Conservation (phyloP, 164 flowering plant species). For the Aristolochia californica region DNA sequence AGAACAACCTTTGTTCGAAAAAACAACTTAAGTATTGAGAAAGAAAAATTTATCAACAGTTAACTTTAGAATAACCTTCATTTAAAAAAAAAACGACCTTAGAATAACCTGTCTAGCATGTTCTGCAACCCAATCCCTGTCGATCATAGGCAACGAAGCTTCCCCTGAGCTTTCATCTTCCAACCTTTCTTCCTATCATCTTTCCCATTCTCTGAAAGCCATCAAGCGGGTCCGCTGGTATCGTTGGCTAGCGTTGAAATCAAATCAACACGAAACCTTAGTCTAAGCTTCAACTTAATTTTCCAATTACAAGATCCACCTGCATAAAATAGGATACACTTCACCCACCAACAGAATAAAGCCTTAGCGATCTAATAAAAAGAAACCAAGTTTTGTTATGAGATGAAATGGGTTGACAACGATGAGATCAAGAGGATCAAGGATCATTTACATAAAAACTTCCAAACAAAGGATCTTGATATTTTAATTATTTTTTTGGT, state of each 20-base stretch:
- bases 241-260: slow-evolving; percentile 75
- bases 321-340: slow-evolving; percentile 13
- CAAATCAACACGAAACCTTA: slow-evolving; percentile 66
- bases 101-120: slow-evolving; percentile 74
- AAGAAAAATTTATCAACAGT: no score
- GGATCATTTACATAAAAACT: no score
- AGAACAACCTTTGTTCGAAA: no score
- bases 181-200: slow-evolving; percentile 42
- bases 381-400: neutral
- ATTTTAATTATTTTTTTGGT: no score
- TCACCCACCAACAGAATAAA: neutral
- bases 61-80: no score
- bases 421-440: no score
- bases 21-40: no score
- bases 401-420: slow-evolving; percentile 9
- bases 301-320: slow-evolving; percentile 86
- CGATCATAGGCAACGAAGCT: slow-evolving; percentile 39
- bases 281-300: slow-evolving; percentile 47
- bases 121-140: slow-evolving; percentile 80
- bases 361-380: neutral
- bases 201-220: slow-evolving; percentile 24
- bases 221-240: slow-evolving; percentile 58
- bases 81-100: no score
- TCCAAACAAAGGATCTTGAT: no score
- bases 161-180: slow-evolving; percentile 40